Base-by-base conservation (phyloP, 2,329 filamentous ascomycete species). In the Xylariomycetidae sp. region DNA sequence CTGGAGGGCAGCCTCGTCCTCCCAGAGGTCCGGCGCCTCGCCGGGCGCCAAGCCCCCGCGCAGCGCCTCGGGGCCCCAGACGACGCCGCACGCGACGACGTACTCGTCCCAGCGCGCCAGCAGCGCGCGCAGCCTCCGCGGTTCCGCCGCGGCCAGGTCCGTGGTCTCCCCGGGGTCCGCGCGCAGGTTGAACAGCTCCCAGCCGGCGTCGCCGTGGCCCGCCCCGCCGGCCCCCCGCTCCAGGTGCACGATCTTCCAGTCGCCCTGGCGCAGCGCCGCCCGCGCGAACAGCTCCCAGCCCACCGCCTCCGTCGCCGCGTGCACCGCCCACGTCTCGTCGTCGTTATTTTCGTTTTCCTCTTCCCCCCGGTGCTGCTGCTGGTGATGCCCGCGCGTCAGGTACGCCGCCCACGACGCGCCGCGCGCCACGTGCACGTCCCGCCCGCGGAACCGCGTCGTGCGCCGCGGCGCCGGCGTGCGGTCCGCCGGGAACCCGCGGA, bases 61-160 rank as follows among this genome's bases (percentile, higher is more conserved):
- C 7, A n/a, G 8, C 10, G 26, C 26, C 5, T 6, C 7, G 6
- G 6, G 6, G 26, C 26, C 26, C 26, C 26, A 29, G 13, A 22
- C 29, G 18, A 31, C 18, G 17, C 29, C 29, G 29, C 29, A 31
- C 18, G 20, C 29, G 8, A 13, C 19, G 7, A 31, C 29, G 74
- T 35, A 35, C 18, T 18, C 17, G 1, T 29, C 6, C 32, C 32
- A 35, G 12, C 19, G 18, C 32, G 17, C 20, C 26, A 35, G n/a
- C 5, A 35, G 26, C 8, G 23, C 26, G 5, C 10, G 10, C 6
- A 35, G 20, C 14, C 14, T 20, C 18, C n/a, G 17, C 9, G 29
- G 29, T n/a, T 31, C 19, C 7, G 6, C 10, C 24, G 25, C 19
- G 12, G 32, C 32, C 17, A 35, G 25, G 27, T 39, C 33, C 10